Evolutionary conservation across 768 basidiomycete genomes (phyloP).

Genomic region (Gloeophyllum trabeum): DNA sequence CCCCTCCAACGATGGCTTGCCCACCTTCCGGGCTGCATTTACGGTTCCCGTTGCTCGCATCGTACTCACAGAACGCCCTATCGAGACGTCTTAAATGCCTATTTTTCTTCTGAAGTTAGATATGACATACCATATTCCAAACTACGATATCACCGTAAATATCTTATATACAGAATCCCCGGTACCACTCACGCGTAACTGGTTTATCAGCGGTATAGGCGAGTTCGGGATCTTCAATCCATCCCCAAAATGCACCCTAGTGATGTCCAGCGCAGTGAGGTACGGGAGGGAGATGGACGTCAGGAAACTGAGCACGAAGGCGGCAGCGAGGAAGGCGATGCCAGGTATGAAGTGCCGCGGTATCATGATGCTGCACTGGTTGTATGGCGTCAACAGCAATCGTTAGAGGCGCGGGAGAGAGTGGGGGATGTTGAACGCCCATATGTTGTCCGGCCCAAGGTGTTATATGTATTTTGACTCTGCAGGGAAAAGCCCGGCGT

Average conservation of each 20-base stretch:
- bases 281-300: constrained; percentile 64
- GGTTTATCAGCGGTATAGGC: no score
- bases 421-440: no score
- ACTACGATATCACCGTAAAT: no score
- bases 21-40: constrained; percentile 39
- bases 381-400: no score
- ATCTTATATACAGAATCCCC: constrained; percentile 19
- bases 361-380: no score
- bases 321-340: constrained; percentile 40
- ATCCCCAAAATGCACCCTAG: constrained; percentile 39
- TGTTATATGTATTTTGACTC: no score
- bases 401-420: no score
- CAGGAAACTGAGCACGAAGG: constrained; percentile 56
- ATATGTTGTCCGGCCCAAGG: no score
- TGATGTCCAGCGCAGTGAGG: constrained; percentile 56
- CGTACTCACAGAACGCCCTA: constrained; percentile 53
- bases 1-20: no score
- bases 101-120: background rate
- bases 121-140: constrained; percentile 54
- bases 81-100: no score
- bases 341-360: constrained; percentile 60
- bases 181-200: constrained; percentile 9
- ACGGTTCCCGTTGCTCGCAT: constrained; percentile 27
- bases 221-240: constrained; percentile 13
- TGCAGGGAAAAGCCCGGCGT: no score